Evolutionary conservation across 192 early-diverging fungal genomes (phyloP).

Genomic region (Gryganskiella cystojenkinii): DNA sequence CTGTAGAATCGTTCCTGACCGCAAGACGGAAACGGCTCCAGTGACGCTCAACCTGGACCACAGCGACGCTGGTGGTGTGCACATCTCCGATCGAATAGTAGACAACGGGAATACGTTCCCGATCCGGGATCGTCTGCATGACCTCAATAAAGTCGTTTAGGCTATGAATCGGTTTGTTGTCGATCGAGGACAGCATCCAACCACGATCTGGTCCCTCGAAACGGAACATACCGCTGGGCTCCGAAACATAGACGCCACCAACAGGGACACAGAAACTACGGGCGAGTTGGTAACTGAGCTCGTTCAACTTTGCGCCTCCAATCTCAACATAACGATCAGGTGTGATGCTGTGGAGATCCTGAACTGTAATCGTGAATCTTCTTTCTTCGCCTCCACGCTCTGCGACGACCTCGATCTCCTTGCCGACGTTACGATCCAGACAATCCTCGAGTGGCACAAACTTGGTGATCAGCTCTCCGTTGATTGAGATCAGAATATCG

Average conservation of each 20-base stretch:
- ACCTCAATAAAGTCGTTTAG: slow-evolving; percentile 83
- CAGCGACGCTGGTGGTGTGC: slow-evolving; percentile 75
- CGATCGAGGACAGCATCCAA: slow-evolving; percentile 82
- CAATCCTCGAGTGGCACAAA: slow-evolving; percentile 83
- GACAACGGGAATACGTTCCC: slow-evolving; percentile 80
- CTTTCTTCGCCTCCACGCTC: slow-evolving; percentile 80
- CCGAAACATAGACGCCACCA: slow-evolving; percentile 85
- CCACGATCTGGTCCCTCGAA: slow-evolving; percentile 77
- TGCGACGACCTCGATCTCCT: slow-evolving; percentile 65
- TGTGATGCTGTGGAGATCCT: slow-evolving; percentile 84
- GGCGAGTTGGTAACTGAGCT: slow-evolving; percentile 80
- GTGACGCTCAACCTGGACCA: slow-evolving; percentile 78
- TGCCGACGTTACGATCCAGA: slow-evolving; percentile 74
- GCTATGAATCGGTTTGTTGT: slow-evolving; percentile 75
- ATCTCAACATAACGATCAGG: slow-evolving; percentile 88
- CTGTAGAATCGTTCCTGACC: slow-evolving; percentile 76
- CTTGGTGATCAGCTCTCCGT: slow-evolving; percentile 79
- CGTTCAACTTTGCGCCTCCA: slow-evolving; percentile 81
- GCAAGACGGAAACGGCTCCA: slow-evolving; percentile 80
- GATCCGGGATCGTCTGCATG: slow-evolving; percentile 77
- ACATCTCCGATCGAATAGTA: slow-evolving; percentile 83
- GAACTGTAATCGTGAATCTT: slow-evolving; percentile 66
- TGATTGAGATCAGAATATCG: slow-evolving; percentile 77
- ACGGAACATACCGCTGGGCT: slow-evolving; percentile 71
- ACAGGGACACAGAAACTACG: slow-evolving; percentile 73